These are phyloP conservation scores for Pythium aphanidermatum DNA, from an alignment of 352 stramenopile genomes.

Conservation along the genomic window DNA sequence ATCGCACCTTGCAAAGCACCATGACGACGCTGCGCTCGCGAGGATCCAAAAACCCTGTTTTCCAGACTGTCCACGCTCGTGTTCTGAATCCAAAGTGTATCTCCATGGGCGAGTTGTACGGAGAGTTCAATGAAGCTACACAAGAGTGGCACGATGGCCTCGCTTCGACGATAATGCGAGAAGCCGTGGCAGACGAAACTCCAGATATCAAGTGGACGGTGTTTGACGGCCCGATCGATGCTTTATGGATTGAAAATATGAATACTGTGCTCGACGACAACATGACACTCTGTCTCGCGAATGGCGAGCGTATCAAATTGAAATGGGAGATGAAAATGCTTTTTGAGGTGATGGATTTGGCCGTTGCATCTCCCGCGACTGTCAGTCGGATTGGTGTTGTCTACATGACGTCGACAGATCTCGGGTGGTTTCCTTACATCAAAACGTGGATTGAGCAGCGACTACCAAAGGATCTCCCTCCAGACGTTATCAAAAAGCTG, in stretches of 20 bases:
- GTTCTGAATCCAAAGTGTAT: slow-evolving; percentile 62
- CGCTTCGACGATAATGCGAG: slow-evolving; percentile 43
- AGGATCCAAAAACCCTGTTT: slow-evolving; percentile 43
- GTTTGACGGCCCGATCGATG: slow-evolving; percentile 86
- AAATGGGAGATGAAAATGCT: slow-evolving; percentile 81
- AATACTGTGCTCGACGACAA: slow-evolving; percentile 65
- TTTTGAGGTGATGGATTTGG: slow-evolving; percentile 86
- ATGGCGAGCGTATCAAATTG: slow-evolving; percentile 76
- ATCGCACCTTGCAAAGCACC: slow-evolving; percentile 53
- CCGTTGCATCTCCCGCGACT: slow-evolving; percentile 72
- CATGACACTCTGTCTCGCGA: slow-evolving; percentile 77
- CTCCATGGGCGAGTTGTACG: slow-evolving; percentile 50
- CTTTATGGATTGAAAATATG: slow-evolving; percentile 90
- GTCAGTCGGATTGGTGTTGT: slow-evolving; percentile 43
- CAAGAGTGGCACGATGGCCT: slow-evolving; percentile 61
- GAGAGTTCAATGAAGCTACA: slow-evolving; percentile 67
- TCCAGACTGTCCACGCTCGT: slow-evolving; percentile 40
- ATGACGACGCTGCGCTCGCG: slow-evolving; percentile 55
- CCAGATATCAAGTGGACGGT: slow-evolving; percentile 65
- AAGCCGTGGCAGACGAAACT: slow-evolving; percentile 33
- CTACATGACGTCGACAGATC: slow-evolving; percentile 48
- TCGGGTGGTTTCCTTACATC: slow-evolving; percentile 78
- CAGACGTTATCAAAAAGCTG: slow-evolving; percentile 17
- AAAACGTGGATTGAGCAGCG: slow-evolving; percentile 54
- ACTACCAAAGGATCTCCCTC: slow-evolving; percentile 27